Evolutionary conservation across 306 rosid genomes (phyloP).

Genomic region (Trifolium dubium): DNA sequence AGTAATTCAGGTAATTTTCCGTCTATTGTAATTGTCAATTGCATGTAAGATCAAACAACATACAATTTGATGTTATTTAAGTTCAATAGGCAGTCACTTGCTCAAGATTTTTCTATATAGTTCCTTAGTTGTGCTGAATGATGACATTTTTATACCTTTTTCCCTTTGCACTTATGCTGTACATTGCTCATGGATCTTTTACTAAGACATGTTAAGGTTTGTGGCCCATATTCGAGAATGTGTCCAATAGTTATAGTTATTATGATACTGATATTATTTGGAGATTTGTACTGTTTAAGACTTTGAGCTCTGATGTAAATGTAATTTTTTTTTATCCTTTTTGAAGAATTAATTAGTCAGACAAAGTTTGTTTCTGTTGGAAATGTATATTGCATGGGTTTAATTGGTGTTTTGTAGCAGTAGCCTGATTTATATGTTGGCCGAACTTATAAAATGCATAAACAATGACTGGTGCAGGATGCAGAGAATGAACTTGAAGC

Average conservation of each 20-base stretch:
- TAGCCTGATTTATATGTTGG: constrained; percentile 24
- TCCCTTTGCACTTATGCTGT: neutral
- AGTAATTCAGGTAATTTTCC: constrained; percentile 64
- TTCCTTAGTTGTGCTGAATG: neutral
- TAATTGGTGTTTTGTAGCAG: constrained; percentile 24
- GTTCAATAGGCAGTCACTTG: constrained; percentile 12
- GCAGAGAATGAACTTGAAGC: constrained; percentile 65
- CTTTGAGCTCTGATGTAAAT: neutral
- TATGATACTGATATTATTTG: neutral
- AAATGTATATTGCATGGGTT: constrained; percentile 33
- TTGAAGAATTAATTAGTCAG: neutral
- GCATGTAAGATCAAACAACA: constrained; percentile 10
- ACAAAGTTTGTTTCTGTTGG: neutral
- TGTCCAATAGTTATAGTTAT: neutral
- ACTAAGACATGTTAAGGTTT: neutral
- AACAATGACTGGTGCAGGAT: constrained; percentile 58
- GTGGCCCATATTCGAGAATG: neutral
- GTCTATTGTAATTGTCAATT: constrained; percentile 32
- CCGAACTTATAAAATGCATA: constrained; percentile 22
- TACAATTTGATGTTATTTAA: constrained; percentile 1
- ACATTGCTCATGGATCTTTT: neutral
- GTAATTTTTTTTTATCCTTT: neutral
- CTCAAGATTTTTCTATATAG: neutral
- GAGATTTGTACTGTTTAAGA: neutral
- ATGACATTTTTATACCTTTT: neutral